These are phyloP conservation scores for Paxillus rubicundulus DNA, from an alignment of 768 basidiomycete species.

Conservation along the genomic window DNA sequence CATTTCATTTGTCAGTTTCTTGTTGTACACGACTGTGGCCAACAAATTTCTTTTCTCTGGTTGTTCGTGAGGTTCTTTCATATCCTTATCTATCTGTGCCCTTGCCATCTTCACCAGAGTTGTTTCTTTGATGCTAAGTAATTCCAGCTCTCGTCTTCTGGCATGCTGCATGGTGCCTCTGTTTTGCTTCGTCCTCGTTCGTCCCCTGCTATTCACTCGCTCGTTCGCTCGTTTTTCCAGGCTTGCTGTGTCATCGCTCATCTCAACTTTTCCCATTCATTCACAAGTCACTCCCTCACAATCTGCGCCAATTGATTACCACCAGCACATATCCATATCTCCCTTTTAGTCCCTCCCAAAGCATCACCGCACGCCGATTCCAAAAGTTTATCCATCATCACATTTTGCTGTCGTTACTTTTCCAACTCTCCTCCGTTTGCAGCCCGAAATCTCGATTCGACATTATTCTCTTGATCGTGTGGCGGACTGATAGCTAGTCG, in stretches of 20 bases:
- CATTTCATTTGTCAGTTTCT: conserved; percentile 6
- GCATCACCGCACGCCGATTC: too few species aligned
- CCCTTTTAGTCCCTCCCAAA: not conserved
- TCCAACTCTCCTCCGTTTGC: not conserved
- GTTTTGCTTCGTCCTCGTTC: conserved; percentile 8
- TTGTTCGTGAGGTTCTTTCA: not conserved
- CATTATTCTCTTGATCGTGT: too few species aligned
- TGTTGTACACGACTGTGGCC: conserved; percentile 13
- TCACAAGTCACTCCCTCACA: conserved; percentile 1
- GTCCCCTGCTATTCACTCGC: not conserved
- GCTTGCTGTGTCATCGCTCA: conserved; percentile 8
- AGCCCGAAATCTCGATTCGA: too few species aligned
- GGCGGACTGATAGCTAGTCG: too few species aligned
- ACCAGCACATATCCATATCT: not conserved
- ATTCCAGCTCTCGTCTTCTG: not conserved
- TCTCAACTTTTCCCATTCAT: conserved; percentile 4
- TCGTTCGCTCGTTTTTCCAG: conserved; percentile 4
- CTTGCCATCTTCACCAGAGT: conserved; percentile 8
- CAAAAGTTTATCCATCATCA: conserved; percentile 16
- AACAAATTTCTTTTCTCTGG: conserved; percentile 1
- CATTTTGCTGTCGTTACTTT: conserved; percentile 9
- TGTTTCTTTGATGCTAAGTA: conserved; percentile 10
- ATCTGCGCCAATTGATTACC: not conserved
- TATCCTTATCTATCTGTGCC: conserved; percentile 2
- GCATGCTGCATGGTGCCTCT: conserved; percentile 1